These are phyloP conservation scores for Penicillium brasilianum DNA, from an alignment of 2,329 filamentous ascomycete genomes.

Conservation along the genomic window DNA sequence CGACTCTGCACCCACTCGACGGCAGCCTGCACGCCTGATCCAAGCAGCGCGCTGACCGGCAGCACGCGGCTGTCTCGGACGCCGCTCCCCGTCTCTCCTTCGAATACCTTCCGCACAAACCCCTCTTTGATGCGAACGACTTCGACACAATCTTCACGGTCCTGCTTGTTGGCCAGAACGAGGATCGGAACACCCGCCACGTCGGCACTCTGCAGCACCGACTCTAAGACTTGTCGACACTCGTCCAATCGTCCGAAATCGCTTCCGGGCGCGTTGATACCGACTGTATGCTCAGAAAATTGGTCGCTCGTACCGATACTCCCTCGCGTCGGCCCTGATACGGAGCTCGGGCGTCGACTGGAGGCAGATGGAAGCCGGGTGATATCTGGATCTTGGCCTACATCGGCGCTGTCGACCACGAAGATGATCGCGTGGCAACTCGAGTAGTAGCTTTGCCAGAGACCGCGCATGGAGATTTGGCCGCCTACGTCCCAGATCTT, in stretches of 20 bases:
- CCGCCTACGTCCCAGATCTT: constrained; percentile 99
- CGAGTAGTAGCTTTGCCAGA: constrained; percentile 96
- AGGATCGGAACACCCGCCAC: constrained; percentile 90
- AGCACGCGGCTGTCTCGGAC: constrained; percentile 90
- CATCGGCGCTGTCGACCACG: constrained; percentile 93
- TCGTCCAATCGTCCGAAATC: constrained; percentile 72
- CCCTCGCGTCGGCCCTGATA: constrained; percentile 27
- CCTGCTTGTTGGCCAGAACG: constrained; percentile 96
- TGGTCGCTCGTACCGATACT: constrained; percentile 19
- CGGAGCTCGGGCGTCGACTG: constrained; percentile 35
- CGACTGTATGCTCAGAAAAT: constrained; percentile 42
- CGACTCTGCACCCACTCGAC: constrained; percentile 95
- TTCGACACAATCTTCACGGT: constrained; percentile 95
- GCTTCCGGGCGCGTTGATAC: constrained; percentile 43
- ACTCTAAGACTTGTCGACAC: constrained; percentile 86
- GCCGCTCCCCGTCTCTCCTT: constrained; percentile 84
- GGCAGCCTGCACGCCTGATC: constrained; percentile 84
- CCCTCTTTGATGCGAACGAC: constrained; percentile 98
- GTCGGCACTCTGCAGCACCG: constrained; percentile 83
- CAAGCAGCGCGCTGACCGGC: constrained; percentile 84
- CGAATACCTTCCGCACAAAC: constrained; percentile 91
- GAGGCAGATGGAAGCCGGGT: constrained; percentile 47
- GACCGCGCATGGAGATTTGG: constrained; percentile 81
- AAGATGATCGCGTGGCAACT: constrained; percentile 97
- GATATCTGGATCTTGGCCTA: constrained; percentile 78